These are phyloP conservation scores for Cyberlindnera saturnus DNA, from an alignment of 805 yeast species.

Conservation along the genomic window DNA sequence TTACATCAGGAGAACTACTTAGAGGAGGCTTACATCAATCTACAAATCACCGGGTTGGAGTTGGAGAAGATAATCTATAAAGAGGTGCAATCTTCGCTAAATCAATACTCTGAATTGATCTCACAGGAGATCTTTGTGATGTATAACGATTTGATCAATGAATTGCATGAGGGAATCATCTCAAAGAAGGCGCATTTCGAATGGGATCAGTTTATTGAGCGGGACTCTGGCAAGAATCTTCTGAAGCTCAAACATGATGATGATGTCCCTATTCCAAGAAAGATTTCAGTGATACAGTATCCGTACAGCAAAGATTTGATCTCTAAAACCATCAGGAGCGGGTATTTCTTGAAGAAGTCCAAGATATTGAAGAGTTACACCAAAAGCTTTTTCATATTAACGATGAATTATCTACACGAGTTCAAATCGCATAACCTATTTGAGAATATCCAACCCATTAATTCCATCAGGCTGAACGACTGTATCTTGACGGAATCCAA, in stretches of 20 bases:
- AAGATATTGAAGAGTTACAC: slow-evolving; percentile 84
- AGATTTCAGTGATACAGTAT: slow-evolving; percentile 54
- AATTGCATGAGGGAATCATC: slow-evolving; percentile 61
- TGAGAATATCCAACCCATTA: slow-evolving; percentile 71
- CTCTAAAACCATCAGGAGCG: slow-evolving; percentile 64
- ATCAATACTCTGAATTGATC: slow-evolving; percentile 62
- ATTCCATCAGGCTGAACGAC: slow-evolving; percentile 71
- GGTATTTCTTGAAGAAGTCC: slow-evolving; percentile 78
- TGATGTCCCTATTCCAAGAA: slow-evolving; percentile 48
- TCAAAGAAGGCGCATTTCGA: slow-evolving; percentile 72
- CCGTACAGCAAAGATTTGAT: slow-evolving; percentile 63
- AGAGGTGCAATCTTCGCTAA: slow-evolving; percentile 77
- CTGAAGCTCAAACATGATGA: slow-evolving; percentile 33
- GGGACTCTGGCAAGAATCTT: slow-evolving; percentile 57
- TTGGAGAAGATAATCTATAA: slow-evolving; percentile 79
- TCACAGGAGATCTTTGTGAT: slow-evolving; percentile 70
- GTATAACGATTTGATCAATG: slow-evolving; percentile 58
- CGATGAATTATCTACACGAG: slow-evolving; percentile 84
- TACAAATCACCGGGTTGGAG: slow-evolving; percentile 82
- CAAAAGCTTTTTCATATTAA: slow-evolving; percentile 81
- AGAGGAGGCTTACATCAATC: slow-evolving; percentile 81
- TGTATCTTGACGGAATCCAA: slow-evolving; percentile 80
- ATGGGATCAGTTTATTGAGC: slow-evolving; percentile 77
- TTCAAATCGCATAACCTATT: slow-evolving; percentile 75
- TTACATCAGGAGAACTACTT: slow-evolving; percentile 77